Evolutionary conservation across 2,329 filamentous ascomycete species (phyloP), one percentile per base, ranked within the genome.

Genomic region (Thielaviopsis populi): DNA sequence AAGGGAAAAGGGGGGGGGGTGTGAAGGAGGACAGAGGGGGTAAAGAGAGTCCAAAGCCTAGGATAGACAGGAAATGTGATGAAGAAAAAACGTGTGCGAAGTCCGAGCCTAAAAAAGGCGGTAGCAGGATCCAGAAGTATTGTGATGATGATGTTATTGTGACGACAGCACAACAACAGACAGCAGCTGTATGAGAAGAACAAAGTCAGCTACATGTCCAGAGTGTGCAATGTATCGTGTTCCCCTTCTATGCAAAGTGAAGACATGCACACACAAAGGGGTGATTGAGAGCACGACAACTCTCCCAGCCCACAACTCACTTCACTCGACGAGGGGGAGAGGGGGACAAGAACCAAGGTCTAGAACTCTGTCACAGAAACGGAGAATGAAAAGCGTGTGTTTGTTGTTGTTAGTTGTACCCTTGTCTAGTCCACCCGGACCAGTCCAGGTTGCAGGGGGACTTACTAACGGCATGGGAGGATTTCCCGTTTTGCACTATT

Each of bases 11-110:
- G 13, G 48, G 10, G 48, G 48, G n/a, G 40, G 40, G 33, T 24
- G 40, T 59, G 42, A 2, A 24, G 22, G 56, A 42, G 33, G 37
- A 56, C 19, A 24, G 27, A 48, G 46, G 59, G 10, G 22, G 59
- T 50, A 54, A 42, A 42, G 56, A 30, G 41, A 50, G n/a, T 10
- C 13, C 15, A 40, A 61, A 48, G 63, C 40, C 37, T 50, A 54
- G 60, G 24, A 46, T 50, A 61, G 56, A 40, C 61, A 48, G 24
- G 60, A 59, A n/a, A 63, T 48, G 59, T 60, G 63, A 58, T 56
- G 40, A 33, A 68, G 65, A 66, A 68, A 68, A 59, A 68, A 64
- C 63, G 65, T 59, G 66, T 67, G 65, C 67, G 65, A 67, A 67
- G 65, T 66, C 46, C 15, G 59, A 56, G 50, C 17, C 50, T 30